Evolutionary conservation across 441 rosid genomes (phyloP), one percentile per base, ranked within the genome.

Genomic region (Corymbia calophylla): DNA sequence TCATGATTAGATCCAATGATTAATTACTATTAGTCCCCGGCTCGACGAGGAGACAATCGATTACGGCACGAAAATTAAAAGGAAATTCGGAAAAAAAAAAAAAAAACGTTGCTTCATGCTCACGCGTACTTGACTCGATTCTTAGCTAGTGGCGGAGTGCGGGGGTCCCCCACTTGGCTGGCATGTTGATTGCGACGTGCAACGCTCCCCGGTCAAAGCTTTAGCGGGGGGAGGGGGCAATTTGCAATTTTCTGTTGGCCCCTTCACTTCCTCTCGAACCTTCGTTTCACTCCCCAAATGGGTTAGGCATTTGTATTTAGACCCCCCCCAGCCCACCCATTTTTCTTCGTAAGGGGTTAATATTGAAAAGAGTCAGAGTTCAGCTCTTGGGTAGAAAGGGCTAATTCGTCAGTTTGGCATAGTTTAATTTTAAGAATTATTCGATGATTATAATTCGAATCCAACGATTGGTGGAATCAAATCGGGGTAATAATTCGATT

Each of bases 311-410:
- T 23, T 23, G 17, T 51, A 44, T 21, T 25, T 31, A 32, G 21
- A 31, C 11, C 39, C 73, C 12, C 18, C 21, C 5, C 8, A 21
- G 6, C 2, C 16, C 14, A 0, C 15, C 18, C 18, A 4, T 3
- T 32, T 9, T 31, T 32, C 5, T 70, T 14, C 2, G 12, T 1
- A 21, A 12, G 84, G 51, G n/a, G 2, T 17, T 39, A 13, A 77
- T 77, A 39, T 77, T 47, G 51, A 13, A 39, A 51, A 12, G n/a
- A 39, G 27, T 6, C 8, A 39, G n/a, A 39, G 51, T 39, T 8
- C 17, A 25, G 4, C 84, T 44, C 7, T 1, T 3, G 3, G 8
- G 32, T 8, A 8, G 21, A 19, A 19, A 19, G 56, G 21, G 19
- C 56, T 18, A 16, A 19, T 53, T 16, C 2, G 56, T 54, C 77